These are phyloP conservation scores for Nemania sp. DNA, from an alignment of 2,329 filamentous ascomycete species.

Conservation along the genomic window DNA sequence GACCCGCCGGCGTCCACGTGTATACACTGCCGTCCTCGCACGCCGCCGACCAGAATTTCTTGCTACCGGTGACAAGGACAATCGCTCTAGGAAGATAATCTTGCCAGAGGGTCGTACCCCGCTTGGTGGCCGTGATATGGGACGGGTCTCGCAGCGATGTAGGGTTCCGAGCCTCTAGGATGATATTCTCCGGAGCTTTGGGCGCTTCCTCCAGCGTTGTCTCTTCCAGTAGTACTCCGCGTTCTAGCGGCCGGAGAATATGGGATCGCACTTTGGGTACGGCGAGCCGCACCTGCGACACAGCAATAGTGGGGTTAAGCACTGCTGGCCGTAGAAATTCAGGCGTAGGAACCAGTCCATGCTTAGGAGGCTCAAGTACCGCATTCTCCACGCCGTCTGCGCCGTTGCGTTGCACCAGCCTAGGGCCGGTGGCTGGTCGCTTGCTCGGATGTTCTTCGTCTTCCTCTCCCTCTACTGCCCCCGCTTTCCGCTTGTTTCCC, in stretches of 20 bases:
- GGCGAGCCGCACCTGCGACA: conserved; percentile 83
- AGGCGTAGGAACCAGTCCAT: conserved; percentile 69
- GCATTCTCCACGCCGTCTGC: conserved; percentile 78
- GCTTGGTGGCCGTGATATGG: conserved; percentile 78
- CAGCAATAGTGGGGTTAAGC: conserved; percentile 75
- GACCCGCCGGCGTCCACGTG: conserved; percentile 88
- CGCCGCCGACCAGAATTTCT: conserved; percentile 87
- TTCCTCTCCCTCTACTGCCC: conserved; percentile 74
- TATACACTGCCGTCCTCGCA: conserved; percentile 92
- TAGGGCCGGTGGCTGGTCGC: conserved; percentile 66
- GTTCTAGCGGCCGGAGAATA: conserved; percentile 80
- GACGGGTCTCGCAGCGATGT: conserved; percentile 77
- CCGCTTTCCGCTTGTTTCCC: conserved; percentile 88
- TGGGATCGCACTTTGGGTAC: conserved; percentile 84
- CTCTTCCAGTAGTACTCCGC: conserved; percentile 58
- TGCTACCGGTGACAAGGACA: conserved; percentile 87
- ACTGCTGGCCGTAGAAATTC: conserved; percentile 88
- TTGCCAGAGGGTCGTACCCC: conserved; percentile 84
- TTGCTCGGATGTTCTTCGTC: conserved; percentile 61
- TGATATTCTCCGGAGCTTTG: conserved; percentile 68
- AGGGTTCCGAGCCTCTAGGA: conserved; percentile 89
- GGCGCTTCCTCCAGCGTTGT: conserved; percentile 62
- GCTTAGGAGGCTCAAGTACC: conserved; percentile 59
- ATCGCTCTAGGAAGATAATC: conserved; percentile 88
- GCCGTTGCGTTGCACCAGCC: conserved; percentile 75